These are phyloP conservation scores for Mikania micrantha DNA, from an alignment of 129 eudicot genomes.

Conservation along the genomic window DNA sequence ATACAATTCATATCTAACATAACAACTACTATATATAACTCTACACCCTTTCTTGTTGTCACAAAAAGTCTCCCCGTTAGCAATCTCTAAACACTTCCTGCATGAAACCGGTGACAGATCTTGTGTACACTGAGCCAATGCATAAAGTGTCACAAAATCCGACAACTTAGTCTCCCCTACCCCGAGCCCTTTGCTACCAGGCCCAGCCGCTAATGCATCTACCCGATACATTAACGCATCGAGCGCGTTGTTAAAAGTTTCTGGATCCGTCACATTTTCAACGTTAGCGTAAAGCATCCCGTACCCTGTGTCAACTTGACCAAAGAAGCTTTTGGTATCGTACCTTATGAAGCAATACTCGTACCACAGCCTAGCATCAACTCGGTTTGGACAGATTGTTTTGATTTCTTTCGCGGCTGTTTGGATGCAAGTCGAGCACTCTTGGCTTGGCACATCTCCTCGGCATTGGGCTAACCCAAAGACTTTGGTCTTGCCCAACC, in stretches of 20 bases:
- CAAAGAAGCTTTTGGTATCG: conserved; percentile 32
- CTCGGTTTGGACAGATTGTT: conserved; percentile 41
- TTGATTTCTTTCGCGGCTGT: conserved; percentile 49
- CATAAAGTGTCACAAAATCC: conserved; percentile 42
- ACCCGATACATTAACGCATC: conserved; percentile 39
- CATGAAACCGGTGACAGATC: conserved; percentile 46
- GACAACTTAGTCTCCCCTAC: conserved; percentile 38
- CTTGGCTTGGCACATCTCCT: conserved; percentile 54
- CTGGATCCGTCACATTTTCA: conserved; percentile 52
- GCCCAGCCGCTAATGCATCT: conserved; percentile 28
- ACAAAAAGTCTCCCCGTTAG: conserved; percentile 34
- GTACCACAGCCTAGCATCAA: conserved; percentile 83
- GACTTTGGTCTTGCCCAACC: conserved; percentile 28
- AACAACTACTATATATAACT: conserved; percentile 56
- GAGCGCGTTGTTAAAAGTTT: conserved; percentile 39
- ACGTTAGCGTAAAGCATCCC: conserved; percentile 38
- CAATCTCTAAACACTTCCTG: conserved; percentile 60
- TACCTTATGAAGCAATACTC: conserved; percentile 75
- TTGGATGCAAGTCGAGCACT: conserved; percentile 65
- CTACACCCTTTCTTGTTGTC: conserved; percentile 51
- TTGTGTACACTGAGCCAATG: conserved; percentile 60
- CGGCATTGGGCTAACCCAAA: conserved; percentile 90
- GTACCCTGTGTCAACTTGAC: conserved; percentile 51
- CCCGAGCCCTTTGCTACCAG: conserved; percentile 43
- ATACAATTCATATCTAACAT: conserved; percentile 43